A percentile compares a stretch with the other conserved stretches of the same genome.
phyloP scores from a whole-genome alignment of 2,329 filamentous ascomycete genomes.

The Zymoseptoria crescenta region DNA sequence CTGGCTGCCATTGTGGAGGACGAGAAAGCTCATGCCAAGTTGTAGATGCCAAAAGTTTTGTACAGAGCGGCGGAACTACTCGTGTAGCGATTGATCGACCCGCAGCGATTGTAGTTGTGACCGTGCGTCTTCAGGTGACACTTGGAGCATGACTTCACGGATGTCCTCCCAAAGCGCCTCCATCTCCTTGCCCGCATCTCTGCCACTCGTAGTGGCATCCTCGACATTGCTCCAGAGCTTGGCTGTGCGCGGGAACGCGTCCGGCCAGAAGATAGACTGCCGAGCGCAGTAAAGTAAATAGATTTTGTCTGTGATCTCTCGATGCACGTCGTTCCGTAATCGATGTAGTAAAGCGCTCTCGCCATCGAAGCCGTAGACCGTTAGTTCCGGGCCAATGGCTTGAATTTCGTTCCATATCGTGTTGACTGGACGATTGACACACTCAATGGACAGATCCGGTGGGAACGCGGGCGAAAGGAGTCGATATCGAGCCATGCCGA shows the following conservation, averaged over 20 bases:
- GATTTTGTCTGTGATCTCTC: constrained; percentile 11
- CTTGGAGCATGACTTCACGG: constrained; percentile 1
- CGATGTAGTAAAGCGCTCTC: constrained; percentile 3
- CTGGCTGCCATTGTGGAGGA: constrained; percentile 44
- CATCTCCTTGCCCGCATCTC: constrained; percentile 3
- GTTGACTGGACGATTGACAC: neutral
- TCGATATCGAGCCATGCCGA: constrained; percentile 5
- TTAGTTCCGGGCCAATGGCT: neutral
- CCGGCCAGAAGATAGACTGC: constrained; percentile 4
- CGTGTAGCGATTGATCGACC: neutral
- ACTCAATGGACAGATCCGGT: neutral
- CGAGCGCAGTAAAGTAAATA: constrained; percentile 9
- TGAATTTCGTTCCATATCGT: neutral
- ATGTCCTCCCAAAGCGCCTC: constrained; percentile 5
- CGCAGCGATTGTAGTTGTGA: constrained; percentile 2
- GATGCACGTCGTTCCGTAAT: constrained; percentile 8
- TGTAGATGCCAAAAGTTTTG: constrained; percentile 7
- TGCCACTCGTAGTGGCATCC: neutral
- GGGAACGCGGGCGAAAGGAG: constrained; percentile 1
- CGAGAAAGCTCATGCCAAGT: constrained; percentile 21
- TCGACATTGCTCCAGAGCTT: constrained; percentile 7
- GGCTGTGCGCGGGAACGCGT: constrained; percentile 5
- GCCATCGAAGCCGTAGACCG: constrained; percentile 1
- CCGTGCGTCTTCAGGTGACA: constrained; percentile 6
- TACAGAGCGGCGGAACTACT: neutral